Evolutionary conservation across 2,329 filamentous ascomycete genomes (phyloP), one percentile per base, ranked within the genome.

Genomic region (Immersiporthe knoxdaviesiana): DNA sequence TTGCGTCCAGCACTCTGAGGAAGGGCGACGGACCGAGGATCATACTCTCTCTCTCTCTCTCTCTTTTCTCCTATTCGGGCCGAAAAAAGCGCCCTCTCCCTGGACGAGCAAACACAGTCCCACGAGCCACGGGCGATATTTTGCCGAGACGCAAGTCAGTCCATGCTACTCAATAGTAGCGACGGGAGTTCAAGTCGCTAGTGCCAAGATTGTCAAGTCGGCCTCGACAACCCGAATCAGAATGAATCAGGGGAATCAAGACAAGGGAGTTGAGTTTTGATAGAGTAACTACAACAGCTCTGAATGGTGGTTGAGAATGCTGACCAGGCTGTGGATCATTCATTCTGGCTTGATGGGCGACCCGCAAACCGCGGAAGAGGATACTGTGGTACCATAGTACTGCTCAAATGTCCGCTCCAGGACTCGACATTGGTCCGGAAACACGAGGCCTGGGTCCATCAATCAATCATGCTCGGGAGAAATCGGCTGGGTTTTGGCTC

Each of bases 281-380:
- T 71, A 12, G 62, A 21, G 69, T 71, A 71, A 71, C 61, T 69
- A 35, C 64, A 71, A 71, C 32, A 67, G 54, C 64, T 65, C 18
- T 67, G 69, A 65, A 44, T 69, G 66, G 67, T 65, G 54, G 67
- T 35, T 32, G 37, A n/a, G 7, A 14, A 39, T n/a, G 44, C 52
- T 60, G 60, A 58, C 41, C 63, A 62, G 60, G 52, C 61, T 47
- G 69, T 71, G 69, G 69, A 67, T 67, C 56, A 14, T 47, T 6
- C 14, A 44, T 66, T 58, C 64, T 27, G 39, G 37, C 52, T 65
- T 54, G 44, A 66, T 60, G 41, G 41, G 39, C 44, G 54, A 65
- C 41, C 47, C 67, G 69, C 64, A 62, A 63, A 58, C 47, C 67
- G 69, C 67, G 64, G 63, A 62, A 68, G 30, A 35, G 32, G 32